Percentiles rank a stretch among this genome's conserved stretches.
These are phyloP conservation scores for Fusarium caatingaense DNA, from an alignment of 2,329 filamentous ascomycete species.

Conservation along the genomic window DNA sequence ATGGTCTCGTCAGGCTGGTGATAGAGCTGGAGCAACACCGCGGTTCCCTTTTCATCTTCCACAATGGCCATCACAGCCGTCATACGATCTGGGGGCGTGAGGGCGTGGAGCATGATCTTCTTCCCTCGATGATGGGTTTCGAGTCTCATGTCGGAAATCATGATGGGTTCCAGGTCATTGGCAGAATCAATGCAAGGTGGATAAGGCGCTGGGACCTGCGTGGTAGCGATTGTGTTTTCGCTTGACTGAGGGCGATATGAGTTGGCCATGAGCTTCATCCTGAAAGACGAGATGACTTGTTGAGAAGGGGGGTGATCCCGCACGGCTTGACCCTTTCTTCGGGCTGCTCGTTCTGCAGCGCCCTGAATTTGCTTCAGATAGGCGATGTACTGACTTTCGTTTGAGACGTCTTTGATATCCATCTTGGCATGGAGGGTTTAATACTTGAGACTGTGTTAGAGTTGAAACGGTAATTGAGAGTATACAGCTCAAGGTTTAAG, in stretches of 20 bases:
- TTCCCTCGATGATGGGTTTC: constrained; percentile 36
- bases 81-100: constrained; percentile 32
- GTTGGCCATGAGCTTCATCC: background rate
- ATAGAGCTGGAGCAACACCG: constrained; percentile 54
- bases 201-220: constrained; percentile 2
- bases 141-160: constrained; percentile 15
- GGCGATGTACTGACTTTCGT: background rate
- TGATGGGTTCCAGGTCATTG: background rate
- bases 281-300: background rate
- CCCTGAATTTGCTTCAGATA: background rate
- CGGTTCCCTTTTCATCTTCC: constrained; percentile 53
- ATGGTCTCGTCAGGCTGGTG: constrained; percentile 55
- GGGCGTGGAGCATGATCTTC: constrained; percentile 31
- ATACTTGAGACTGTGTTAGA: background rate
- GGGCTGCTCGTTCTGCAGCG: background rate
- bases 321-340: background rate
- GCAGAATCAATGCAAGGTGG: background rate
- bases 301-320: background rate
- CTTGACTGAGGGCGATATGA: background rate
- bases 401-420: constrained; percentile 8
- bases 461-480: background rate
- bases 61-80: constrained; percentile 48
- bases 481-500: background rate
- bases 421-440: background rate
- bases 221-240: background rate